phyloP scores from a whole-genome alignment of 495 filamentous ascomycete species.

The Xylaria intraflava region DNA sequence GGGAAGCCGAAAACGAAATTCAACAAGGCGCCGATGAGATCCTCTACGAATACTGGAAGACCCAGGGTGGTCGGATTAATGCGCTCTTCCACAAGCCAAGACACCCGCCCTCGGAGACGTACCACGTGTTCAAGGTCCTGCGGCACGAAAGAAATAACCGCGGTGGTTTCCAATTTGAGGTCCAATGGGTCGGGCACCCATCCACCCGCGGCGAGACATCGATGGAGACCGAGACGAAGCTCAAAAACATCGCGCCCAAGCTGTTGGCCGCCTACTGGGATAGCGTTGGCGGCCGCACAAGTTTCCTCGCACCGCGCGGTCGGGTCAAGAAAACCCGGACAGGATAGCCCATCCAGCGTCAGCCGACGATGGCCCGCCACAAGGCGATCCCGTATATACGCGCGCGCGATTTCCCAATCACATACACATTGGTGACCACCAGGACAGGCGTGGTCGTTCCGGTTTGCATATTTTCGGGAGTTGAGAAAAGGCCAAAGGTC shows the following conservation, averaged over 20 bases:
- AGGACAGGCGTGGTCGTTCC: not conserved
- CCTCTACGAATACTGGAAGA: conserved; percentile 23
- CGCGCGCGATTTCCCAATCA: not conserved
- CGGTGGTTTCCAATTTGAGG: conserved; percentile 28
- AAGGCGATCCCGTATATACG: not conserved
- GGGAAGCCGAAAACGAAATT: conserved; percentile 25
- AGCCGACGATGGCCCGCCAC: not conserved
- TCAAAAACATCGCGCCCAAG: conserved; percentile 19
- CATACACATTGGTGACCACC: not conserved
- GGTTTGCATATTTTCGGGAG: conserved; percentile 8
- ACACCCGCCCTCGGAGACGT: conserved; percentile 20
- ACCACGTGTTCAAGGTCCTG: conserved; percentile 22
- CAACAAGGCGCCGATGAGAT: conserved; percentile 20
- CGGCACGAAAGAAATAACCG: conserved; percentile 17
- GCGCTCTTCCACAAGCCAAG: conserved; percentile 25
- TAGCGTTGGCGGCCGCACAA: conserved; percentile 19
- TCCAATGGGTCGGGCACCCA: conserved; percentile 28
- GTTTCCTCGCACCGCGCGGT: conserved; percentile 18
- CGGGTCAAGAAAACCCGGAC: conserved; percentile 18
- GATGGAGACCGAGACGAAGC: conserved; percentile 20
- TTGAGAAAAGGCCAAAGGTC: not conserved
- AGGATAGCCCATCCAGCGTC: conserved; percentile 1
- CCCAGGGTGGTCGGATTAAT: conserved; percentile 22
- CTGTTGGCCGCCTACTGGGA: conserved; percentile 20
- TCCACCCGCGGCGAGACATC: conserved; percentile 20